Percentiles rank a stretch among this genome's conserved stretches.
phyloP scores from a whole-genome alignment of 176 grass and related monocot genomes.

The Tillandsia leiboldiana region DNA sequence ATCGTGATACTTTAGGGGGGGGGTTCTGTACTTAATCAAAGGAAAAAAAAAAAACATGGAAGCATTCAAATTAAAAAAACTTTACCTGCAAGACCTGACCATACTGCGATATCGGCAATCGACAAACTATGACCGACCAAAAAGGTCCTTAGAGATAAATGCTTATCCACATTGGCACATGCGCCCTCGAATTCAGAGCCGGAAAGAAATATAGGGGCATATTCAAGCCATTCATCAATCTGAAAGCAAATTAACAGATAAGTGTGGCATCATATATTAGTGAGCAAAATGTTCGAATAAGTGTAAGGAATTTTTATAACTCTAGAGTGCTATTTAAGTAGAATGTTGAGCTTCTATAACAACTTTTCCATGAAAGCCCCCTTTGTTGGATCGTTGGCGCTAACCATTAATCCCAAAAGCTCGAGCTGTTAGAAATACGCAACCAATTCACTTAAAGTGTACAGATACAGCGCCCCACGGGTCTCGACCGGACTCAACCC shows the following conservation, averaged over 20 bases:
- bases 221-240: conserved; percentile 87
- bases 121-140: conserved; percentile 67
- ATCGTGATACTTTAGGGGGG: no score
- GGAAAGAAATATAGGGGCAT: conserved; percentile 43
- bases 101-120: conserved; percentile 65
- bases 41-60: neutral
- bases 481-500: no score
- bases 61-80: neutral
- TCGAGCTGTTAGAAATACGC: no score
- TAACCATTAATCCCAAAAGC: no score
- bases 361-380: no score
- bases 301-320: neutral
- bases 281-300: neutral
- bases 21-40: neutral
- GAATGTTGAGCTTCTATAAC: no score
- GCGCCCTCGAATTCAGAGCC: conserved; percentile 70
- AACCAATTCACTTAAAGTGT: no score
- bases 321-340: no score
- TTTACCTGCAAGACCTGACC: conserved; percentile 73
- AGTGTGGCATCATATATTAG: neutral
- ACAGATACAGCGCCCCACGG: no score
- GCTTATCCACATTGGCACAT: conserved; percentile 52
- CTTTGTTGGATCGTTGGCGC: no score
- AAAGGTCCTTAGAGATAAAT: conserved; percentile 50
- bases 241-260: conserved; percentile 23